Conservation (phyloP, 768 basidiomycete species). For the Kwoniella dendrophila region DNA sequence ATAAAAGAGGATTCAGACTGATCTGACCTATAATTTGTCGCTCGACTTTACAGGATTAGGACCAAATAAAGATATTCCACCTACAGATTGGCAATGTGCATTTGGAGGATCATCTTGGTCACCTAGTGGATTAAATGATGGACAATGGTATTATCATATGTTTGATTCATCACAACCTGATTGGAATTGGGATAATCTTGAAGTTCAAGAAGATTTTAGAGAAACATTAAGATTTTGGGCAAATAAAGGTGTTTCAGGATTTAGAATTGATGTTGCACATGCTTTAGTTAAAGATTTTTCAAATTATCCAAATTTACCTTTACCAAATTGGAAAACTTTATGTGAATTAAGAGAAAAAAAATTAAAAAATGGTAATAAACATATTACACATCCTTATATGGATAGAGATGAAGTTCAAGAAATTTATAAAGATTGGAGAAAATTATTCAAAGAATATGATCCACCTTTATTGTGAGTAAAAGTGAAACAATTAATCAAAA, state of each 20-base stretch:
- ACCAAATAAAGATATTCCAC: constrained; percentile 33
- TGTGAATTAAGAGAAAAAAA: constrained; percentile 22
- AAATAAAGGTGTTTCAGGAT: constrained; percentile 45
- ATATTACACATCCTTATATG: constrained; percentile 30
- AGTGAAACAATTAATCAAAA: background rate
- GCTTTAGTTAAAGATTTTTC: constrained; percentile 42
- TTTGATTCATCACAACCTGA: constrained; percentile 50
- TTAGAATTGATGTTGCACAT: constrained; percentile 48
- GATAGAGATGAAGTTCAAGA: constrained; percentile 45
- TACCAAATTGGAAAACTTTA: constrained; percentile 31
- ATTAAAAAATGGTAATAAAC: constrained; percentile 27
- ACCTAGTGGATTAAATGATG: constrained; percentile 32
- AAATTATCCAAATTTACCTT: constrained; percentile 17
- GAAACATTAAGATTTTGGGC: constrained; percentile 47
- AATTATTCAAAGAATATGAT: constrained; percentile 46
- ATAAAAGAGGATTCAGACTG: background rate
- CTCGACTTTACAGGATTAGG: constrained; percentile 29
- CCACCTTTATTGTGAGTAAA: constrained; percentile 46
- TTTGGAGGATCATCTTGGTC: constrained; percentile 48
- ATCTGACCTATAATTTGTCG: background rate
- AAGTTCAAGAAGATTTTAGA: constrained; percentile 46
- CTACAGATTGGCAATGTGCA: constrained; percentile 39
- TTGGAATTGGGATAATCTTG: constrained; percentile 44
- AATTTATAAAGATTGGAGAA: constrained; percentile 44
- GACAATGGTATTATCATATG: constrained; percentile 47